Base-by-base conservation (phyloP, 257 asterid genomes). In the Ocimum tenuiflorum region DNA sequence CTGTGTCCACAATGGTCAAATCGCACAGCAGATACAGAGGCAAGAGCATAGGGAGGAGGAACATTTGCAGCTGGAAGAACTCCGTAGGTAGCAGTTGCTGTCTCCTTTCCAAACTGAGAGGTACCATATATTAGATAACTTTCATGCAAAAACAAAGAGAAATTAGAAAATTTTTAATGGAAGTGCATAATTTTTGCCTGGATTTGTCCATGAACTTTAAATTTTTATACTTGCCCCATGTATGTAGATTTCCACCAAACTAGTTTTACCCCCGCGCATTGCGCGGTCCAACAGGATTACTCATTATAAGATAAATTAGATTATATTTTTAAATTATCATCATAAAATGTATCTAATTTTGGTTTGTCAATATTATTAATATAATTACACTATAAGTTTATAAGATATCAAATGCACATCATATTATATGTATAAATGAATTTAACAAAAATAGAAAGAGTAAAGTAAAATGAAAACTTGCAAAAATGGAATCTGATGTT, bases 1-100 rank as follows among this genome's bases (percentile, higher is more conserved):
- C 97, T 85, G 53, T 90, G 97, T 57, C 99, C 99, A 74, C 86
- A 88, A 75, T 81, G 85, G 73, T 90, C 97, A 74, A 94, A 94
- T 55, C 77, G 81, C 78, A 90, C 90, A 13, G 97, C 81, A 72
- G 97, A 86, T 47, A 94, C 84, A 56, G 96, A 90, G 70, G 96
- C 90, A 75, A 88, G 88, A 66, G 89, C 89, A 81, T 89, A 90
- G 12, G 99, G 94, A 24, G 96, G 95, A 72, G 91, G 89, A 63
- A 88, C 94, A 83, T 90, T 89, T 78, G 96, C 90, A 79, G 97
- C 96, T 20, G 96, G 97, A 71, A 94, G 94, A 64, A 90, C 97
- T 68, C 97, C 96, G 73, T 94, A 94, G 36, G 97, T 90, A 59
- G 99, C 95, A 73, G 89, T 88, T 66, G 96, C 96, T 71, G 70